Percentiles rank a stretch among this genome's conserved stretches.
phyloP scores from a whole-genome alignment of 176 grass and related monocot species.

The Echinochloa phyllopogon region DNA sequence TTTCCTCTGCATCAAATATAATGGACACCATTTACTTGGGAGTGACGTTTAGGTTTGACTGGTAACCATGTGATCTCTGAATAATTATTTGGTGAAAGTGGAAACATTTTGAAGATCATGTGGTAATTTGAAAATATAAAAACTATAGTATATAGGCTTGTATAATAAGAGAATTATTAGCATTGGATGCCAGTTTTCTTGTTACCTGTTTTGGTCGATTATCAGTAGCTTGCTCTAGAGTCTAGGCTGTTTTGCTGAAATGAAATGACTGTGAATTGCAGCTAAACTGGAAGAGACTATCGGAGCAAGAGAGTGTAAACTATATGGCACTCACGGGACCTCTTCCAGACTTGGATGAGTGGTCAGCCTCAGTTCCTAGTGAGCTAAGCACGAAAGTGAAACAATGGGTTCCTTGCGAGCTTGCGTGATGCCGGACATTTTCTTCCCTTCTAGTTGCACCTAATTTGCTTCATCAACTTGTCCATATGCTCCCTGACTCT shows the following conservation, averaged over 20 bases:
- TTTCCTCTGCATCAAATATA: not conserved
- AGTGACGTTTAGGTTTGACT: not conserved
- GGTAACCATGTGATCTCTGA: not conserved
- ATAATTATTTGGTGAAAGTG: not conserved
- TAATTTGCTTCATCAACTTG: conserved; percentile 38
- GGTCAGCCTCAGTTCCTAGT: conserved; percentile 63
- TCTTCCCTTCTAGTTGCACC: conserved; percentile 23
- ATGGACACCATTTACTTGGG: not conserved
- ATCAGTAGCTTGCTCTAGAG: not conserved
- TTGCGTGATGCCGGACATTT: conserved; percentile 38
- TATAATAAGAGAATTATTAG: not conserved
- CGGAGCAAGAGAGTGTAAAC: conserved; percentile 76
- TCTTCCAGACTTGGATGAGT: conserved; percentile 76
- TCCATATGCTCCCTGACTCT: not conserved
- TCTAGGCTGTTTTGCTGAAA: conserved; percentile 7
- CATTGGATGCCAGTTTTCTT: not conserved
- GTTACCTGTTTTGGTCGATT: not conserved
- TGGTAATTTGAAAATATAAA: not conserved
- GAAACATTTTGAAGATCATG: not conserved
- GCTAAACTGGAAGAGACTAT: conserved; percentile 85
- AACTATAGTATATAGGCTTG: not conserved
- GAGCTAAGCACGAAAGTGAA: conserved; percentile 74
- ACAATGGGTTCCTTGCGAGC: conserved; percentile 64
- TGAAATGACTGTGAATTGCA: conserved; percentile 40
- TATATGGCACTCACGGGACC: conserved; percentile 85